These are phyloP conservation scores for Curvularia verruculosa DNA, from an alignment of 2,329 filamentous ascomycete genomes.

Conservation along the genomic window DNA sequence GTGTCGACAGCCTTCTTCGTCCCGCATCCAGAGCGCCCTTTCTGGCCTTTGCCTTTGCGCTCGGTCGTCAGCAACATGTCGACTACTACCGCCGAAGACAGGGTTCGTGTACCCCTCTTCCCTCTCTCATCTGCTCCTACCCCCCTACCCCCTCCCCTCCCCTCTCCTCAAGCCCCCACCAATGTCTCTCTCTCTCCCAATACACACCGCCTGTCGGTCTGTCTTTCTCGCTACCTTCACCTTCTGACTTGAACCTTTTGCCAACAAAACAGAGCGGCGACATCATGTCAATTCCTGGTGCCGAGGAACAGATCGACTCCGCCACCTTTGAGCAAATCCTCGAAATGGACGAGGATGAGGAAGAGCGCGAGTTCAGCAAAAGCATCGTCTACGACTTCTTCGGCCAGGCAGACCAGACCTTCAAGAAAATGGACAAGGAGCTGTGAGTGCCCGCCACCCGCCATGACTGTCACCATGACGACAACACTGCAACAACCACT, in stretches of 20 bases:
- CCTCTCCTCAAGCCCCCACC: too few relatives aligned
- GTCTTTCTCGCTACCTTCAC: too few relatives aligned
- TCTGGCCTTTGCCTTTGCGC: conserved; percentile 14
- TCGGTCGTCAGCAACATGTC: conserved; percentile 36
- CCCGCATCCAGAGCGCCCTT: conserved; percentile 16
- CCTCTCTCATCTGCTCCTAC: conserved; percentile 17
- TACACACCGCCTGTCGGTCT: too few relatives aligned
- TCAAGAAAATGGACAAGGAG: conserved; percentile 78
- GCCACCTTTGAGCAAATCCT: conserved; percentile 91
- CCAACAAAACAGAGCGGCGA: conserved; percentile 35
- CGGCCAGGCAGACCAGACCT: conserved; percentile 85
- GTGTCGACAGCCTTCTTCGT: conserved; percentile 30
- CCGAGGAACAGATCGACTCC: conserved; percentile 78
- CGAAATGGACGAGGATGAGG: conserved; percentile 94
- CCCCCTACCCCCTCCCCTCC: conserved; percentile 18
- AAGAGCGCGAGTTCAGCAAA: conserved; percentile 83
- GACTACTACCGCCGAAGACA: conserved; percentile 48
- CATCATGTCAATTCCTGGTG: conserved; percentile 60
- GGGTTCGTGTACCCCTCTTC: conserved; percentile 46
- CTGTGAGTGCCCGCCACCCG: conserved; percentile 67
- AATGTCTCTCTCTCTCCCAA: conserved; percentile 21
- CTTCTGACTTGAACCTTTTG: conserved; percentile 10
- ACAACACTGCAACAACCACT: not conserved
- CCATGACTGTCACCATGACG: conserved; percentile 3
- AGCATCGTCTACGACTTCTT: conserved; percentile 93